Evolutionary conservation across 2,329 filamentous ascomycete genomes (phyloP).

Genomic region (Ascosphaera apis): DNA sequence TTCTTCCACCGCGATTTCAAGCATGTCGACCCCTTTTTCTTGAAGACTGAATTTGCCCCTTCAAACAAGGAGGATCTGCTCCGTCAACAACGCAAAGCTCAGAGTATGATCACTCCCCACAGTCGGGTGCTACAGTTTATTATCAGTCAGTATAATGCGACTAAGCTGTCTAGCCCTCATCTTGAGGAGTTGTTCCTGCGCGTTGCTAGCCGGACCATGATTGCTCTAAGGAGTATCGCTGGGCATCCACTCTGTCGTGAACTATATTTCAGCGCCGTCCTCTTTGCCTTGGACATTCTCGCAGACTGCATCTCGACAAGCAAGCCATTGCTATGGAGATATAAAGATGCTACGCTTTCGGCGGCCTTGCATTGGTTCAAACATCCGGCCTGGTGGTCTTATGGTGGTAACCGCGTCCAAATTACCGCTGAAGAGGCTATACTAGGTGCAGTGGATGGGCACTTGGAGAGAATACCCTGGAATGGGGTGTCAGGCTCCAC

Average conservation of each 20-base stretch:
- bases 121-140: constrained; percentile 71
- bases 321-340: constrained; percentile 47
- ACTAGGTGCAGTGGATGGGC: constrained; percentile 47
- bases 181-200: constrained; percentile 63
- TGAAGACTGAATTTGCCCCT: constrained; percentile 79
- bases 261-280: constrained; percentile 66
- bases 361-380: constrained; percentile 78
- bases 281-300: constrained; percentile 62
- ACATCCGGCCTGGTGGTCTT: constrained; percentile 71
- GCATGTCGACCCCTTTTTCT: constrained; percentile 70
- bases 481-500: constrained; percentile 27
- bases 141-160: constrained; percentile 83
- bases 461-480: constrained; percentile 39
- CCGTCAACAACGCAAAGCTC: constrained; percentile 53
- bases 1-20: constrained; percentile 54
- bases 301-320: constrained; percentile 42
- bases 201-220: constrained; percentile 55
- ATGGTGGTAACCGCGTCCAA: constrained; percentile 80
- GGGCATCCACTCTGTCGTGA: constrained; percentile 77
- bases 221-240: constrained; percentile 45
- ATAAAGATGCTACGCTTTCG: constrained; percentile 76
- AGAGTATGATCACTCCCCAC: constrained; percentile 71
- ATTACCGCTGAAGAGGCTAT: constrained; percentile 78
- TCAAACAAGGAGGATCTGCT: constrained; percentile 56
- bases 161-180: constrained; percentile 61